These are phyloP conservation scores for Blastobotrys raffinosifermentans DNA, from an alignment of 1,139 yeast genomes.

Conservation along the genomic window DNA sequence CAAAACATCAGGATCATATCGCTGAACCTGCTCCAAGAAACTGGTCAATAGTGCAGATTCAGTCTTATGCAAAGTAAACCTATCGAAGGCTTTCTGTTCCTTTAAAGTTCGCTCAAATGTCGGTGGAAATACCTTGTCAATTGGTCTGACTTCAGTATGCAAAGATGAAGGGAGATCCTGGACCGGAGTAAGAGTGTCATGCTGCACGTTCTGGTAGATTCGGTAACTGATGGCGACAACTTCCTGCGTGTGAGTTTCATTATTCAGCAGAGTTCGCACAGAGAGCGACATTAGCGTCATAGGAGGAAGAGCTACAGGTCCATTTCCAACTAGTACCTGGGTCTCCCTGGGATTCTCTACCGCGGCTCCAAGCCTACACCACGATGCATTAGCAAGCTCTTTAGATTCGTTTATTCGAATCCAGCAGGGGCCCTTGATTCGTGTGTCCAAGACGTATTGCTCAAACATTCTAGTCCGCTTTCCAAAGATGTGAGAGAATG, in stretches of 20 bases:
- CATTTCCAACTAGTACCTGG: slow-evolving; percentile 45
- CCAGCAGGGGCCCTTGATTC: slow-evolving; percentile 99
- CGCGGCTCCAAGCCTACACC: slow-evolving; percentile 65
- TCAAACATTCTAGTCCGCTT: slow-evolving; percentile 70
- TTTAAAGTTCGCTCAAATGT: slow-evolving; percentile 51
- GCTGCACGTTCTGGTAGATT: slow-evolving; percentile 49
- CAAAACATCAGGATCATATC: slow-evolving; percentile 82
- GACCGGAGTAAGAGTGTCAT: slow-evolving; percentile 44
- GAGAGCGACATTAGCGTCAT: slow-evolving; percentile 70
- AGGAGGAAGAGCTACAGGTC: slow-evolving; percentile 44
- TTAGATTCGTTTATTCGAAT: slow-evolving; percentile 62
- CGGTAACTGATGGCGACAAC: slow-evolving; percentile 78
- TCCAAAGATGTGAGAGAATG: slow-evolving; percentile 79
- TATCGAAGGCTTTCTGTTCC: slow-evolving; percentile 14
- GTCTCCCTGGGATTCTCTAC: slow-evolving; percentile 48
- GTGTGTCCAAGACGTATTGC: slow-evolving; percentile 73
- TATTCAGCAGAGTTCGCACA: slow-evolving; percentile 73
- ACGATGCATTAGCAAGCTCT: slow-evolving; percentile 62
- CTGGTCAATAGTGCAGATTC: slow-evolving; percentile 65
- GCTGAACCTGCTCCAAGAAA: slow-evolving; percentile 64
- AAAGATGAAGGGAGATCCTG: slow-evolving; percentile 28
- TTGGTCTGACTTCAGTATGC: slow-evolving; percentile 72
- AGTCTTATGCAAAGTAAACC: slow-evolving; percentile 38
- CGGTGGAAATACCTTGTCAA: slow-evolving; percentile 57
- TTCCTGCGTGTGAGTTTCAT: slow-evolving; percentile 72